Base-by-base conservation (phyloP, 1,284 basidiomycete genomes). In the Tilletia caries region DNA sequence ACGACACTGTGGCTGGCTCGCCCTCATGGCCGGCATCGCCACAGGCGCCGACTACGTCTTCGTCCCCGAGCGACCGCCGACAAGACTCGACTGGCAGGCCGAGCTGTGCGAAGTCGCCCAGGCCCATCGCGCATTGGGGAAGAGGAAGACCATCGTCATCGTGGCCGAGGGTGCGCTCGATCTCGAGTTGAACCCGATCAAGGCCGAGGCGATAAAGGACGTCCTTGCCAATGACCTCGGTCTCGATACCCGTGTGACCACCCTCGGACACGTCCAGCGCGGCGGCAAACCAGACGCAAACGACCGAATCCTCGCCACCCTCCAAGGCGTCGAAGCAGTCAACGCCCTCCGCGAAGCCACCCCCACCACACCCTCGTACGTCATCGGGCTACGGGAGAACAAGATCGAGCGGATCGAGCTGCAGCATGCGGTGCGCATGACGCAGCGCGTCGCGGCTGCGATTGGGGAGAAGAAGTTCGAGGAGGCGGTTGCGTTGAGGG, bases 71-170 rank as follows among this genome's bases (percentile, higher is more conserved):
- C 86, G 88, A 64, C 95, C 96, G 20, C 94, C 95, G 0, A 27
- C 23, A 34, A 20, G 29, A n/a, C 41, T 44, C 64, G 88, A 91
- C 67, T 98, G 95, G 95, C 91, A 95, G 79, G 88, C 91, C 70
- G 89, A 91, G 76, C 93, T 99, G 92, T 96, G 93, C 84, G 88
- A 88, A n/a, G 88, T 90, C 60, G 91, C 98, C 68, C 88, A 90
- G 37, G 76, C 95, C 91, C 95, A 98, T 84, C 91, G 95, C 72
- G 87, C 89, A 73, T 86, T 92, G 41, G 95, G 96, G 50, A 98
- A 99, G 86, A 90, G 95, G 79, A 98, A 96, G 86, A 96, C 93
- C 0, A 96, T 99, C 76, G 93, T 99, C 72, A 96, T 99, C 75
- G 90, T 98, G 46, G 95, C 96, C 2, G 95, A 98, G 76, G 96